Percentiles rank a stretch among this genome's conserved stretches.
Evolutionary conservation across 2,329 filamentous ascomycete genomes (phyloP).

Genomic region (Ophiosphaerella herpotricha): DNA sequence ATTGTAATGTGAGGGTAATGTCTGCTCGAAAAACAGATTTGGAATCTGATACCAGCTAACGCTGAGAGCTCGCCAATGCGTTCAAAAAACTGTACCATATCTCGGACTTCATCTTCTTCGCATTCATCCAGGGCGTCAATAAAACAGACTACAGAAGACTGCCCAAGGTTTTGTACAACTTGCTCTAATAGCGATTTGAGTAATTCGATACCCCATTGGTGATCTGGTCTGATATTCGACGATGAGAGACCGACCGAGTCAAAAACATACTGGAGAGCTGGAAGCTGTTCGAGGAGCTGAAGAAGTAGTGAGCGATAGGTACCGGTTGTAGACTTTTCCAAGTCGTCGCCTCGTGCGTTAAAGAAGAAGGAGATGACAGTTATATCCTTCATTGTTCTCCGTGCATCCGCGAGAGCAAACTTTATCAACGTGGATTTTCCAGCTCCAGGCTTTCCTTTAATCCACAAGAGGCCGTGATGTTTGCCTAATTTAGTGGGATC

Average conservation of each 20-base stretch:
- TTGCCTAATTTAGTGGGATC: not conserved
- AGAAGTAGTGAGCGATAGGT: conserved; percentile 19
- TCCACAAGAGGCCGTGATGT: conserved; percentile 40
- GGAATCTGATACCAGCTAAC: conserved; percentile 14
- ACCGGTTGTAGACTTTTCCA: conserved; percentile 12
- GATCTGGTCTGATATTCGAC: not conserved
- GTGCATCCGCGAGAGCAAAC: conserved; percentile 12
- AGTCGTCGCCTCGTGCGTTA: conserved; percentile 12
- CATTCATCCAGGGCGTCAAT: conserved; percentile 56
- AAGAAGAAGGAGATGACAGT: conserved; percentile 16
- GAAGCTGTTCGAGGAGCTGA: conserved; percentile 9
- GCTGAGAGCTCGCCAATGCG: conserved; percentile 34
- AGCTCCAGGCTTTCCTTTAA: not conserved
- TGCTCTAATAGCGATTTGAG: conserved; percentile 11
- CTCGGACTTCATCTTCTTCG: conserved; percentile 45
- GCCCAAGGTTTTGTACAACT: conserved; percentile 2
- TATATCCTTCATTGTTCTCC: not conserved
- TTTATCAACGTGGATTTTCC: conserved; percentile 51
- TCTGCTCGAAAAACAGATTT: conserved; percentile 53
- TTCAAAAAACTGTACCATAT: conserved; percentile 52
- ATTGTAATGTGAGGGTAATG: conserved; percentile 53
- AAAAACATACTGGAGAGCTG: not conserved
- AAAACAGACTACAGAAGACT: conserved; percentile 9
- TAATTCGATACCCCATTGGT: not conserved
- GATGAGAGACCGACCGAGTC: not conserved